Conservation (phyloP, 1,284 basidiomycete genomes). For the Naganishia sp. region DNA sequence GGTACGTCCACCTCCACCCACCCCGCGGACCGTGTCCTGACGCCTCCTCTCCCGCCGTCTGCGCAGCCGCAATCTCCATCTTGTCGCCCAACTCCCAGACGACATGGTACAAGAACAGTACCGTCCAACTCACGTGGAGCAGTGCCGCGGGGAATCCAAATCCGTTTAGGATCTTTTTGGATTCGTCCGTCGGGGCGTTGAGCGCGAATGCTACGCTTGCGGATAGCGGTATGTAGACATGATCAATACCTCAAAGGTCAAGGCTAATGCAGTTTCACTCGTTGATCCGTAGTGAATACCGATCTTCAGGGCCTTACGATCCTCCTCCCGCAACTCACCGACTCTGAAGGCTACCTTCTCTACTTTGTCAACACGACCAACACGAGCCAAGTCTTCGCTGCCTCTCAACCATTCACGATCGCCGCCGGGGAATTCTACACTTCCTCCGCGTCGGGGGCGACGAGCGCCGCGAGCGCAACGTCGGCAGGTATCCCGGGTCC, state of each 20-base stretch:
- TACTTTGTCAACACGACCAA: conserved; percentile 58
- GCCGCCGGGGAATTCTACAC: conserved; percentile 38
- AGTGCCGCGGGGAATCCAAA: conserved; percentile 41
- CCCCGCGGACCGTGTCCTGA: not conserved
- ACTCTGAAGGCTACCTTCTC: conserved; percentile 53
- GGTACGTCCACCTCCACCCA: not conserved
- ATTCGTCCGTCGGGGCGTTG: conserved; percentile 41
- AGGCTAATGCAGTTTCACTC: no score
- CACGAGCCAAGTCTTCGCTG: conserved; percentile 55
- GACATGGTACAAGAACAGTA: conserved; percentile 49
- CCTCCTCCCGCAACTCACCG: conserved; percentile 26
- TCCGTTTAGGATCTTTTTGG: conserved; percentile 45
- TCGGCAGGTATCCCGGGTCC: conserved; percentile 24
- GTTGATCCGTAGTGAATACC: conserved; percentile 20
- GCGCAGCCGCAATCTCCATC: conserved; percentile 44
- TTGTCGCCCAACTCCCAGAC: conserved; percentile 42
- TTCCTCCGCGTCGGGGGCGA: not conserved
- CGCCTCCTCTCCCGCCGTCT: not conserved
- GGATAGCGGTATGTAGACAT: conserved; percentile 29
- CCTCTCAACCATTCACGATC: conserved; percentile 55
- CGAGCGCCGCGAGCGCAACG: not conserved
- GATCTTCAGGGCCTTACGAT: conserved; percentile 28
- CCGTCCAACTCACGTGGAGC: conserved; percentile 50
- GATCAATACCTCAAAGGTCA: no score
- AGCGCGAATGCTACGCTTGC: conserved; percentile 45